Conservation (phyloP, 352 stramenopile species). For the Globisporangium irregulare region DNA sequence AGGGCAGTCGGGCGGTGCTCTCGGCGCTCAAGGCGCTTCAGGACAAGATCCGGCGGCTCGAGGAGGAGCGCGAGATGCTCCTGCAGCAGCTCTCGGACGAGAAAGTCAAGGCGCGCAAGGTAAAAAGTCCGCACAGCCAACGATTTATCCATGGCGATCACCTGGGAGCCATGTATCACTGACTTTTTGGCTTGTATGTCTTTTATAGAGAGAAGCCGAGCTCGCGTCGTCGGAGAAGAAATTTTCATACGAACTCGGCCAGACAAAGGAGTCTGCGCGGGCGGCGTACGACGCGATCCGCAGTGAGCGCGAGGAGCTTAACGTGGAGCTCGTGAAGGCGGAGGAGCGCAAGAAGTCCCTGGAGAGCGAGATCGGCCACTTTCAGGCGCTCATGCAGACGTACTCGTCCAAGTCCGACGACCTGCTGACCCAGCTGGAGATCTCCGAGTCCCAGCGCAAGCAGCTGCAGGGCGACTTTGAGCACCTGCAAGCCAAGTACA, state of each 20-base stretch:
- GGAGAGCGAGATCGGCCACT: constrained; percentile 48
- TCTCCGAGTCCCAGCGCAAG: constrained; percentile 37
- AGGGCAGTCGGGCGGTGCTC: constrained; percentile 66
- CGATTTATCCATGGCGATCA: neutral
- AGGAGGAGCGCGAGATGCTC: constrained; percentile 59
- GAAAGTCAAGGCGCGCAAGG: constrained; percentile 51
- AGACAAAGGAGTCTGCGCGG: constrained; percentile 63
- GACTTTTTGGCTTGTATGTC: neutral
- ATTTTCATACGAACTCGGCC: constrained; percentile 58
- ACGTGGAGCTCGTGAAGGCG: constrained; percentile 46
- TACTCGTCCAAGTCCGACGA: constrained; percentile 54
- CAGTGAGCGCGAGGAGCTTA: constrained; percentile 56
- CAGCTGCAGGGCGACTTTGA: constrained; percentile 40
- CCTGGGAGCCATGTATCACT: neutral
- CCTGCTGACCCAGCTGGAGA: constrained; percentile 45
- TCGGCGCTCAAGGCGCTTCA: constrained; percentile 76
- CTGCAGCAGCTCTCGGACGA: constrained; percentile 58
- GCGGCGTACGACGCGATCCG: constrained; percentile 63
- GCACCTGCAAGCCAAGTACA: constrained; percentile 27
- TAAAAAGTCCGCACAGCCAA: constrained; percentile 5
- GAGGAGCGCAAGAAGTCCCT: constrained; percentile 43
- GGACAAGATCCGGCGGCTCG: constrained; percentile 70
- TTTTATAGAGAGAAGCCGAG: constrained; percentile 40
- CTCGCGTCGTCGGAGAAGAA: constrained; percentile 57
- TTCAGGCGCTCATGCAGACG: constrained; percentile 44